Evolutionary conservation across 2,329 filamentous ascomycete species (phyloP), one percentile per base, ranked within the genome.

Genomic region (Exophiala aquamarina): DNA sequence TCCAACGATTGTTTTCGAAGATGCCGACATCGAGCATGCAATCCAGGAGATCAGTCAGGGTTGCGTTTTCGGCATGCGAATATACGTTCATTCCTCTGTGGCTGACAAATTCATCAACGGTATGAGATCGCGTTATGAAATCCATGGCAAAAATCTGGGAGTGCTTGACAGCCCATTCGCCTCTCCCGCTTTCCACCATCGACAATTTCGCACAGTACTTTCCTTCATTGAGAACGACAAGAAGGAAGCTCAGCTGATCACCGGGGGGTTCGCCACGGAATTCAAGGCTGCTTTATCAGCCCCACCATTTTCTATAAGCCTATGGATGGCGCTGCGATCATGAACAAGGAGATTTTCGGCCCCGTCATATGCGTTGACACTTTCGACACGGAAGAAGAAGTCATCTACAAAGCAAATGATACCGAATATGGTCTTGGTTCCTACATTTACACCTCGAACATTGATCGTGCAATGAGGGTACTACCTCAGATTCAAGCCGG

Each of bases 71-170:
- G 44, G 79, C 81, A 62, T 73, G 75, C 56, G 79, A 78, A 20
- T 76, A 82, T 55, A 74, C 80, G 17, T 82, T 79, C 64, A 80
- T 76, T 1, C 76, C 78, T n/a, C n/a, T n/a, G n/a, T 0, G 81
- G 76, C 0, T 79, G 75, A 1, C 67, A 79, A 9, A 73, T 82
- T 23, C 63, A n/a, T n/a, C n/a, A n/a, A n/a, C n/a, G n/a, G n/a
- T n/a, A n/a, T n/a, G n/a, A n/a, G n/a, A n/a, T n/a, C n/a, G n/a
- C n/a, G n/a, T n/a, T n/a, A n/a, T n/a, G n/a, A n/a, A n/a, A n/a
- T n/a, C n/a, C n/a, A n/a, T n/a, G n/a, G n/a, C n/a, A n/a, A n/a
- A n/a, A n/a, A n/a, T n/a, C n/a, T n/a, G n/a, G n/a, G n/a, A n/a
- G n/a, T n/a, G n/a, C n/a, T n/a, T n/a, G n/a, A n/a, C n/a, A n/a